Percentiles rank a stretch among this genome's conserved stretches.
These are phyloP conservation scores for Fusarium sp. DNA, from an alignment of 2,329 filamentous ascomycete species.

Conservation along the genomic window DNA sequence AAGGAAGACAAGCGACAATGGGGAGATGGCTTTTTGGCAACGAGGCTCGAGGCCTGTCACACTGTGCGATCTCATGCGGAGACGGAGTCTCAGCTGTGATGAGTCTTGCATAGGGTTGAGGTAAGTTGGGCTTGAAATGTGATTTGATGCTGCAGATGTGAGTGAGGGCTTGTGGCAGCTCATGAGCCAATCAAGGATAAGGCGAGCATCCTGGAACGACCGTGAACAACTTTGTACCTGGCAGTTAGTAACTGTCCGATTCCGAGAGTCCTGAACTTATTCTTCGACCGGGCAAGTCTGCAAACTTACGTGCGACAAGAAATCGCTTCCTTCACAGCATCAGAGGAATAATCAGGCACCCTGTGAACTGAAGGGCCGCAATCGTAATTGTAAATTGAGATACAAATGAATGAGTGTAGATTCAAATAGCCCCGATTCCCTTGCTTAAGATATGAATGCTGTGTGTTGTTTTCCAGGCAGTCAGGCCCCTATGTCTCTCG, in stretches of 20 bases:
- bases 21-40: constrained; percentile 20
- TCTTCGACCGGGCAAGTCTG: background rate
- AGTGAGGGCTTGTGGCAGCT: constrained; percentile 8
- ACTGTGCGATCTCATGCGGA: constrained; percentile 5
- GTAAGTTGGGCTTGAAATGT: background rate
- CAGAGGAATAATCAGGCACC: background rate
- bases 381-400: background rate
- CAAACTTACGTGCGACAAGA: background rate
- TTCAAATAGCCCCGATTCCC: background rate
- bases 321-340: background rate
- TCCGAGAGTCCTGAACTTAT: background rate
- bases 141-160: constrained; percentile 7
- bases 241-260: background rate
- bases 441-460: background rate
- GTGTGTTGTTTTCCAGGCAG: background rate
- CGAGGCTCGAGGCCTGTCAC: constrained; percentile 20
- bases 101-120: constrained; percentile 16
- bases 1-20: constrained; percentile 19
- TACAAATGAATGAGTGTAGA: background rate
- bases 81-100: constrained; percentile 10
- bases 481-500: background rate
- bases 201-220: background rate
- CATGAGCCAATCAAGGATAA: constrained; percentile 9
- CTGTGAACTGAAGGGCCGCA: background rate
- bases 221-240: background rate